These are phyloP conservation scores for Xylaria palmicola DNA, from an alignment of 495 filamentous ascomycete species.

Conservation along the genomic window DNA sequence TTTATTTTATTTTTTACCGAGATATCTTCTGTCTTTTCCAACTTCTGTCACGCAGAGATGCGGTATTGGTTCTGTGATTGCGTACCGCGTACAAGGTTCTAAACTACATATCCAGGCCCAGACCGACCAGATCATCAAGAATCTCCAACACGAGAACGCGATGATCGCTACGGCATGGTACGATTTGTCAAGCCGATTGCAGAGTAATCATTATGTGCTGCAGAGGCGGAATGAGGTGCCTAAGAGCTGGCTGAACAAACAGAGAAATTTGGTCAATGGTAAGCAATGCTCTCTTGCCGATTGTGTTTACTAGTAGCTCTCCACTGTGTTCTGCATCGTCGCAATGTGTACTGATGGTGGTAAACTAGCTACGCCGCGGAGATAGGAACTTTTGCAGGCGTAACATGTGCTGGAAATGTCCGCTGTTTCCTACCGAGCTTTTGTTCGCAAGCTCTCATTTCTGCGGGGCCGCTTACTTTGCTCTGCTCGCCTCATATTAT, in stretches of 20 bases:
- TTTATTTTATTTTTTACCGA: background rate
- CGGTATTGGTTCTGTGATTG: background rate
- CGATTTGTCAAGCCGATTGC: constrained; percentile 77
- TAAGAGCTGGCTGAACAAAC: constrained; percentile 87
- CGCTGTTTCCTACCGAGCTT: background rate
- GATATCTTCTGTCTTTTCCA: background rate
- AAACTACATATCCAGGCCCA: constrained; percentile 44
- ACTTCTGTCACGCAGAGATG: background rate
- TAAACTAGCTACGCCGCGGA: constrained; percentile 44
- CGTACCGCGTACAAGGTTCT: constrained; percentile 1
- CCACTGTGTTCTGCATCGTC: too few relatives aligned
- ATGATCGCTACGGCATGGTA: constrained; percentile 92
- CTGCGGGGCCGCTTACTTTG: background rate
- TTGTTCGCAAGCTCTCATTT: background rate
- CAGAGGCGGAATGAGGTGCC: constrained; percentile 73
- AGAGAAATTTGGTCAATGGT: constrained; percentile 71
- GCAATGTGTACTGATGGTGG: background rate
- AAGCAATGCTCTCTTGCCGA: constrained; percentile 8
- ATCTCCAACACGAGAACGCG: constrained; percentile 75
- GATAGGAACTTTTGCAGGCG: constrained; percentile 36
- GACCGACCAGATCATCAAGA: constrained; percentile 63
- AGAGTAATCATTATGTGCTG: constrained; percentile 83
- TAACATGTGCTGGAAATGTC: constrained; percentile 5
- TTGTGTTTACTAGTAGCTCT: background rate
- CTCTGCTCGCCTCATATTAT: background rate